Percentiles rank a stretch among this genome's conserved stretches.
Conservation (phyloP, 75 land plant species). For the Ceratopteris richardii region DNA sequence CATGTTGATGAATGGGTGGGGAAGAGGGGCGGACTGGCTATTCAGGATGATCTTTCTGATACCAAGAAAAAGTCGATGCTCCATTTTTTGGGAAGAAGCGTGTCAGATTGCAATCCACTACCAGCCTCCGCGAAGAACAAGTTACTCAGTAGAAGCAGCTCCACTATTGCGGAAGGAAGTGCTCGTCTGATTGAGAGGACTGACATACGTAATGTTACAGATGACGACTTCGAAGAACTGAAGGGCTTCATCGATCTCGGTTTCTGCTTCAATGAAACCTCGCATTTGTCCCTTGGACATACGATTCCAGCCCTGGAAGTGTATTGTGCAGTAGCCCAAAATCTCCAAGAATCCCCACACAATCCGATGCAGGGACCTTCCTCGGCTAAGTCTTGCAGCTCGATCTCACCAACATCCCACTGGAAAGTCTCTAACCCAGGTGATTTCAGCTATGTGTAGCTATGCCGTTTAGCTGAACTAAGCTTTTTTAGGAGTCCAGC, state of each 20-base stretch:
- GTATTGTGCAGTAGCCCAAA: conserved; percentile 51
- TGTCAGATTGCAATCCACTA: too few species aligned
- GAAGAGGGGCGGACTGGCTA: too few species aligned
- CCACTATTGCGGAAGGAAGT: too few species aligned
- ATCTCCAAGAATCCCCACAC: conserved; percentile 1
- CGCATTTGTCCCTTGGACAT: conserved; percentile 43
- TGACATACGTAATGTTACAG: conserved; percentile 37
- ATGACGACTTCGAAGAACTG: conserved; percentile 64
- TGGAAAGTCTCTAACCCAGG: conserved; percentile 76
- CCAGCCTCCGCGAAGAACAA: too few species aligned
- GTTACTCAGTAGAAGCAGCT: too few species aligned
- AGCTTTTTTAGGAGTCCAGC: too few species aligned
- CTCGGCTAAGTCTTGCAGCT: conserved; percentile 10
- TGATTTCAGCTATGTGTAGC: conserved; percentile 3
- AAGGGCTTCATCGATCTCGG: conserved; percentile 69
- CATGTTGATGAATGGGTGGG: too few species aligned
- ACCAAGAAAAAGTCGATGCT: too few species aligned
- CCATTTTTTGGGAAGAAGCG: too few species aligned
- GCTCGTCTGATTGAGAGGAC: too few species aligned
- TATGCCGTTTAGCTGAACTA: too few species aligned
- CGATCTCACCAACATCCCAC: conserved; percentile 34
- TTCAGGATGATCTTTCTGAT: too few species aligned
- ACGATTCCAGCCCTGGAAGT: conserved; percentile 72
- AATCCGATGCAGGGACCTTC: conserved; percentile 7
- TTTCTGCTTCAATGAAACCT: conserved; percentile 55